Conservation (phyloP, 2,329 filamentous ascomycete genomes). For the Microthyrium microscopicum region DNA sequence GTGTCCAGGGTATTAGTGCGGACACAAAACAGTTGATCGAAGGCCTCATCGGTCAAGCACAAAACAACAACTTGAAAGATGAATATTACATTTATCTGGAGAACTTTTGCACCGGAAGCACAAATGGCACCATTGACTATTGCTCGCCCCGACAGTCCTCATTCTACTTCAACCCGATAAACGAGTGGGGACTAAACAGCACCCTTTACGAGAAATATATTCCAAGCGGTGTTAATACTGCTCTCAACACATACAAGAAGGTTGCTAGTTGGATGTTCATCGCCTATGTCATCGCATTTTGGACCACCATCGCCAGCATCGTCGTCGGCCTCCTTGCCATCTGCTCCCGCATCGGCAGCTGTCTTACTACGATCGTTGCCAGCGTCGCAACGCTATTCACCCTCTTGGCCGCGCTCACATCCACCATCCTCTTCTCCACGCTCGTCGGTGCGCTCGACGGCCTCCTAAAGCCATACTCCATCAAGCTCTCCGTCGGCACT, state of each 20-base stretch:
- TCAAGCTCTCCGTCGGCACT: constrained; percentile 48
- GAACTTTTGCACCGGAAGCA: constrained; percentile 61
- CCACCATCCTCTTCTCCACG: constrained; percentile 56
- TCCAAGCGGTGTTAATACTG: constrained; percentile 41
- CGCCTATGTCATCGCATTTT: constrained; percentile 58
- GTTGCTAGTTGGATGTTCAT: constrained; percentile 72
- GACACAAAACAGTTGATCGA: constrained; percentile 12
- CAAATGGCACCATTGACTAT: constrained; percentile 33
- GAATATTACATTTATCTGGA: constrained; percentile 71
- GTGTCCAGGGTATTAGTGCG: constrained; percentile 14
- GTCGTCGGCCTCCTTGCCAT: constrained; percentile 66
- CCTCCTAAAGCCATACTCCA: constrained; percentile 53
- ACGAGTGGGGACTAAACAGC: constrained; percentile 44
- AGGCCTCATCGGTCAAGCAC: constrained; percentile 19
- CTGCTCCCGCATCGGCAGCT: constrained; percentile 66
- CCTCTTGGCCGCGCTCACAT: constrained; percentile 50
- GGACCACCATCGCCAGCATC: constrained; percentile 54
- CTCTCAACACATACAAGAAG: constrained; percentile 56
- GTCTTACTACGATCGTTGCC: constrained; percentile 64
- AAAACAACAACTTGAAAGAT: constrained; percentile 41
- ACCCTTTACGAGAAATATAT: constrained; percentile 50
- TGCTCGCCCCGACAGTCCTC: constrained; percentile 58
- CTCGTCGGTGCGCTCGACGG: constrained; percentile 53
- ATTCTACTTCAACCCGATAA: constrained; percentile 61
- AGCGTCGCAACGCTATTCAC: constrained; percentile 39